phyloP scores from a whole-genome alignment of 352 stramenopile genomes.

The Phytophthora macrochlamydospora region DNA sequence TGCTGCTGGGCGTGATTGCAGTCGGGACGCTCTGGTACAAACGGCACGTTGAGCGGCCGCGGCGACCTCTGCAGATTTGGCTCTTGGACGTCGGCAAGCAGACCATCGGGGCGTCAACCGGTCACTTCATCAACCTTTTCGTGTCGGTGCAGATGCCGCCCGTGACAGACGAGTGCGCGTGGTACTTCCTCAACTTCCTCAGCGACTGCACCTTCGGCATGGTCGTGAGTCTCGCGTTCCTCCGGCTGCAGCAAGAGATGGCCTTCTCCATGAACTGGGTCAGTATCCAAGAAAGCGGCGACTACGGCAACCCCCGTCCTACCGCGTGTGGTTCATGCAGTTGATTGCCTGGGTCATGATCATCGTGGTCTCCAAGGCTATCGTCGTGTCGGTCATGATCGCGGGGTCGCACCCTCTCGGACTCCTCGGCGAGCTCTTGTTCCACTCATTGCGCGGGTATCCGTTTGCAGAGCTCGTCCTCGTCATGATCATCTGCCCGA shows the following conservation, averaged over 20 bases:
- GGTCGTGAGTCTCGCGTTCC: conserved; percentile 72
- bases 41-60: conserved; percentile 75
- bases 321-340: conserved; percentile 66
- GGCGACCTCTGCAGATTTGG: conserved; percentile 77
- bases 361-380: conserved; percentile 82
- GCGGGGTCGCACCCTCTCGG: conserved; percentile 51
- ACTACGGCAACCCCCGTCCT: conserved; percentile 80
- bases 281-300: conserved; percentile 76
- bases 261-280: conserved; percentile 75
- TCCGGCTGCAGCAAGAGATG: conserved; percentile 78
- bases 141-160: conserved; percentile 74
- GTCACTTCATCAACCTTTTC: conserved; percentile 77
- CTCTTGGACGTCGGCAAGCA: conserved; percentile 85
- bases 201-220: conserved; percentile 84
- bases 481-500: conserved; percentile 85
- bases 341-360: conserved; percentile 69
- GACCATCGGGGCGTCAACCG: conserved; percentile 68
- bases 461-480: conserved; percentile 75
- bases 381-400: conserved; percentile 78
- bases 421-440: conserved; percentile 66
- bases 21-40: conserved; percentile 86
- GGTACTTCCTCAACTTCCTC: conserved; percentile 89
- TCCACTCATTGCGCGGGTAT: conserved; percentile 61
- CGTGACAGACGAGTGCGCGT: conserved; percentile 84
- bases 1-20: conserved; percentile 67